Evolutionary conservation across 1,284 basidiomycete genomes (phyloP).

Genomic region (Golubevia pallescens): DNA sequence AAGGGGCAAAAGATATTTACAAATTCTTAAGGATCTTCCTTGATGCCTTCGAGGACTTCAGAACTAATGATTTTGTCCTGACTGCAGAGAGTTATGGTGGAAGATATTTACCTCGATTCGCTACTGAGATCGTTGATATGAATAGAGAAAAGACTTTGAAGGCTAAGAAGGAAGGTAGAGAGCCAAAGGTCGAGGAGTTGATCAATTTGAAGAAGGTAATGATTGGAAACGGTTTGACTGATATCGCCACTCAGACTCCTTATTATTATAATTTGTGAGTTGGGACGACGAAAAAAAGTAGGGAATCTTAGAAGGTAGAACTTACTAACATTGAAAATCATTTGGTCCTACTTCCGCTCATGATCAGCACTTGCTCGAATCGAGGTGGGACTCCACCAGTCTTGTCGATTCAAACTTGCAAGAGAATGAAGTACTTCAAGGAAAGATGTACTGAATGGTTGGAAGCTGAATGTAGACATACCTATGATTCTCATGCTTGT

Average conservation of each 20-base stretch:
- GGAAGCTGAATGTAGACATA: conserved; percentile 22
- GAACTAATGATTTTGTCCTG: conserved; percentile 43
- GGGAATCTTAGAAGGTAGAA: too few species aligned
- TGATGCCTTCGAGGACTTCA: conserved; percentile 46
- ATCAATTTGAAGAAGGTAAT: conserved; percentile 80
- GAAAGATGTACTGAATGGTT: conserved; percentile 14
- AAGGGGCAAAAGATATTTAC: conserved; percentile 45
- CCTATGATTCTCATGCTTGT: conserved; percentile 18
- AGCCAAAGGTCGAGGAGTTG: conserved; percentile 65
- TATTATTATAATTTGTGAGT: conserved; percentile 40
- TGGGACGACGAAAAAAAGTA: not conserved
- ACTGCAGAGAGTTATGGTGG: conserved; percentile 67
- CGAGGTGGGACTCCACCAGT: conserved; percentile 18
- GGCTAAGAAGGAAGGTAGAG: conserved; percentile 68
- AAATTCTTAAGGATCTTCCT: conserved; percentile 55
- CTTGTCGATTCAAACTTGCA: conserved; percentile 38
- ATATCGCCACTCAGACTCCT: conserved; percentile 39
- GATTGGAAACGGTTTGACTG: conserved; percentile 74
- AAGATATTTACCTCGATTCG: conserved; percentile 82
- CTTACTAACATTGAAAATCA: too few species aligned
- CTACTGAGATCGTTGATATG: conserved; percentile 78
- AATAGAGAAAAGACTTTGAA: conserved; percentile 69
- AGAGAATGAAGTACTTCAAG: conserved; percentile 13
- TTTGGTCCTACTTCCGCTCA: not conserved
- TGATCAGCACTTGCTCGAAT: conserved; percentile 26